Percentiles rank a stretch among this genome's conserved stretches.
Conservation (phyloP, 2,329 filamentous ascomycete species). For the Penicillium palitans region DNA sequence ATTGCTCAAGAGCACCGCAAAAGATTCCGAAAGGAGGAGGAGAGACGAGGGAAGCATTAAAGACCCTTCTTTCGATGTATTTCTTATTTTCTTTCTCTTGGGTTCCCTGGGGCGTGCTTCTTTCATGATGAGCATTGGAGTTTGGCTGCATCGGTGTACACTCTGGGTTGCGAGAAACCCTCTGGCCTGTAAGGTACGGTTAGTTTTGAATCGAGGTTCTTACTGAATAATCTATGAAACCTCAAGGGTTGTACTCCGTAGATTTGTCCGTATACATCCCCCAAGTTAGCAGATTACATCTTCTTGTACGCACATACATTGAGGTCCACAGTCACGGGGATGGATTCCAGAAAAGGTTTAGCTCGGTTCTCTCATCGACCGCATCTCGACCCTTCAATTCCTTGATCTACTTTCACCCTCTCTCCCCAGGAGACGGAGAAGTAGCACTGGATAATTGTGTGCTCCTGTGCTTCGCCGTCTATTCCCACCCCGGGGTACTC, state of each 20-base stretch:
- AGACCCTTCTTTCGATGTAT: not conserved
- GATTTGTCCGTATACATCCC: not conserved
- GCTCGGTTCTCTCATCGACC: not conserved
- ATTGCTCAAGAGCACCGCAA: constrained; percentile 92
- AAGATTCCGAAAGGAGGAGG: constrained; percentile 82
- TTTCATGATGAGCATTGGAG: constrained; percentile 3
- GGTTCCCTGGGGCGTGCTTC: not conserved
- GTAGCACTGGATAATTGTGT: not conserved
- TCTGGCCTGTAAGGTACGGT: constrained; percentile 1
- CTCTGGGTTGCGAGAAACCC: not conserved
- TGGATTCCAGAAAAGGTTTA: not conserved
- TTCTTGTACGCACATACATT: not conserved
- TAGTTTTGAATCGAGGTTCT: not conserved
- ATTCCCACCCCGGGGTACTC: not conserved
- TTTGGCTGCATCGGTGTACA: constrained; percentile 4
- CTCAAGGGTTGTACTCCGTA: too few species aligned
- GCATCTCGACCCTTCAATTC: constrained; percentile 1
- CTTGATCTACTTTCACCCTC: not conserved
- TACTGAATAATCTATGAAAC: not conserved
- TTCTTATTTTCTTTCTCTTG: not conserved
- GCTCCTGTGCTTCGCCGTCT: not conserved
- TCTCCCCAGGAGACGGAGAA: not conserved
- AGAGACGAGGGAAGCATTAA: constrained; percentile 64
- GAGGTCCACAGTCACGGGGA: not conserved
- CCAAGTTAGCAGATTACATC: not conserved